Percentiles rank a stretch among this genome's conserved stretches.
phyloP scores from a whole-genome alignment of 139 green algal genomes.

The Chlorella sp. region DNA sequence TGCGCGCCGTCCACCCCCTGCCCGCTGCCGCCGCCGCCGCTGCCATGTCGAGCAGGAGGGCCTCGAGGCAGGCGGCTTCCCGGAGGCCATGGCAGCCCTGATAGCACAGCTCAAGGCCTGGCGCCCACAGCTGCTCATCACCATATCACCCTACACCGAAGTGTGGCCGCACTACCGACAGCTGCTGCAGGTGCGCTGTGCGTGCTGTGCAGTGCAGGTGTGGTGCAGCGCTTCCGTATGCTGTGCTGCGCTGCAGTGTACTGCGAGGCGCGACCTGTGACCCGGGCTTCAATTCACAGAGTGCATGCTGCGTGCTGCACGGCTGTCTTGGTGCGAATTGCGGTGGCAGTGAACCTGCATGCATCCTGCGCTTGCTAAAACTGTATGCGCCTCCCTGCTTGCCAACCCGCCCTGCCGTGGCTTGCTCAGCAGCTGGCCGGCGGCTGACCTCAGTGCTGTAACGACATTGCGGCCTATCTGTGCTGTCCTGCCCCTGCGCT shows the following conservation, averaged over 20 bases:
- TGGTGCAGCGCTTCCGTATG: too few species aligned
- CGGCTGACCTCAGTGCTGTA: too few species aligned
- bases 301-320: too few species aligned
- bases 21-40: too few species aligned
- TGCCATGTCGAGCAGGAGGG: neutral
- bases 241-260: neutral
- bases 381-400: neutral
- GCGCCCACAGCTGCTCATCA: conserved; percentile 19
- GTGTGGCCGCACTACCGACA: conserved; percentile 1
- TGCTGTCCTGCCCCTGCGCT: neutral
- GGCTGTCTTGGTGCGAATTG: too few species aligned
- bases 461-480: too few species aligned
- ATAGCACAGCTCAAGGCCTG: conserved; percentile 19
- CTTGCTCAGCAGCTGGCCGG: neutral
- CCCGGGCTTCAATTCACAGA: neutral
- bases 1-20: too few species aligned
- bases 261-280: neutral
- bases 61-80: conserved; percentile 1
- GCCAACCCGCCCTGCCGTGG: too few species aligned
- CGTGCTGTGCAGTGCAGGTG: too few species aligned
- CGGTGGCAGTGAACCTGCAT: neutral
- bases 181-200: conserved; percentile 18
- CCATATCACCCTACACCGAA: neutral
- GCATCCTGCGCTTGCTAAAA: neutral
- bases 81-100: neutral